Base-by-base conservation (phyloP, 2,329 filamentous ascomycete species). In the Arachnomyces sp. region DNA sequence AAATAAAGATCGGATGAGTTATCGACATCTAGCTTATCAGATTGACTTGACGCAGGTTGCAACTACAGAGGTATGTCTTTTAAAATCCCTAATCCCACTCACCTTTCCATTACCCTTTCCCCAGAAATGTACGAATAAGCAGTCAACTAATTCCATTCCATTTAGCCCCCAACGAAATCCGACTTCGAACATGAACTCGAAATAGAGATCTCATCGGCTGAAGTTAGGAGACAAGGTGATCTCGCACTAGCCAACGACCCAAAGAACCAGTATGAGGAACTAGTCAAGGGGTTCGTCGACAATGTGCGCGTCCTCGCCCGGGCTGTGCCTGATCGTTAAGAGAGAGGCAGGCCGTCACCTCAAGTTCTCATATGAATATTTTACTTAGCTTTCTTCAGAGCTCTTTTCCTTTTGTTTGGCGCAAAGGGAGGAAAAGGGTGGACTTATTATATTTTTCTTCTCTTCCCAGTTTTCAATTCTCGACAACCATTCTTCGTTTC, bases 41-140 rank as follows among this genome's bases (percentile, higher is more conserved):
- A 76, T 98, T 51, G 92, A 98, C 63, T 69, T 98, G 37, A 98
- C 92, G 0, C 89, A 95, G 60, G 92, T 98, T 31, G 84, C 80
- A 8, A 73, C 59, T 33, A 55, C 63, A 28, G 68, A 75, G 45
- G 65, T 68, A 46, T 56, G 63, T 55, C 14, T 13, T 7, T 43
- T 13, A 9, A 15, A 12, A 4, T 25, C 9, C 21, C 21, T 25
- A 15, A 12, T 8, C 14, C 16, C 28, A 28, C 4, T 36, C 14
- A 5, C 25, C 9, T 17, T 28, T 31, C 14, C 12, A 39, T 38
- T 36, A 35, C 18, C 14, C 29, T 3, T n/a, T n/a, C 16, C 9
- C 11, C 8, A 21, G 4, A 3, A 39, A 21, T 34, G 28, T 25
- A 31, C 39, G 34, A 38, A 38, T 30, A 43, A 25, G 9, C 21